Conservation (phyloP, 257 asterid genomes). For the Verbascum thapsus region DNA sequence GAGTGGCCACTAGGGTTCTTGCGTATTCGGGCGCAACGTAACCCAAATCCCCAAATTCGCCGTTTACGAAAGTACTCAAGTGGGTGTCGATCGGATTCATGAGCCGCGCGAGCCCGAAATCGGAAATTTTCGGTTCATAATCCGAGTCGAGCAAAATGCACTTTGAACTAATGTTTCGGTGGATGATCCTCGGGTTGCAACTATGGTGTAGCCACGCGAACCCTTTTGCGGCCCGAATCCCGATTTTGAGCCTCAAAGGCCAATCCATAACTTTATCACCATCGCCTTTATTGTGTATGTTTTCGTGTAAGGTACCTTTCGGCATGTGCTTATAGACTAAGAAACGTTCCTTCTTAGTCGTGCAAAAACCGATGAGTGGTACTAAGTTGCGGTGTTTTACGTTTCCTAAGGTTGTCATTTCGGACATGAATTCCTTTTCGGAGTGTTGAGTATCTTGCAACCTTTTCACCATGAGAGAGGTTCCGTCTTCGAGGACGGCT, state of each 20-base stretch:
- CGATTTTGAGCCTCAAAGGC: constrained; percentile 55
- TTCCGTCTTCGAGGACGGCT: constrained; percentile 55
- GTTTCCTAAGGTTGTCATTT: constrained; percentile 50
- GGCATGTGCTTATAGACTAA: constrained; percentile 53
- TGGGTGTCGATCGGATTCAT: constrained; percentile 80
- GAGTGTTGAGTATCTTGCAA: constrained; percentile 54
- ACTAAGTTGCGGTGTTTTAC: constrained; percentile 53
- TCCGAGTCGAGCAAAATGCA: constrained; percentile 51
- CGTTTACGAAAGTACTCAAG: constrained; percentile 71
- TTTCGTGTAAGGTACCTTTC: constrained; percentile 51
- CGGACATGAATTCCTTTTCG: constrained; percentile 49
- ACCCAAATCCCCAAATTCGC: constrained; percentile 78
- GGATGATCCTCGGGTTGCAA: constrained; percentile 62
- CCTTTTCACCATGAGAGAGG: constrained; percentile 56
- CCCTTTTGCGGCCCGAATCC: constrained; percentile 54
- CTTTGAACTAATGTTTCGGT: constrained; percentile 60
- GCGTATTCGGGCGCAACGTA: constrained; percentile 77
- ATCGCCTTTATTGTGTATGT: constrained; percentile 33
- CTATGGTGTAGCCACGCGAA: constrained; percentile 67
- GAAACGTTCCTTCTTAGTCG: constrained; percentile 53
- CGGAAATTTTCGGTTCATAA: constrained; percentile 61
- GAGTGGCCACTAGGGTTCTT: constrained; percentile 75
- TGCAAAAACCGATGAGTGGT: constrained; percentile 61
- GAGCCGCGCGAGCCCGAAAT: constrained; percentile 76
- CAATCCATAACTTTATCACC: constrained; percentile 42